Percentiles rank a stretch among this genome's conserved stretches.
Conservation (phyloP, 225 moss, liverwort and hornwort genomes). For the Pseudisothecium myosuroides region DNA sequence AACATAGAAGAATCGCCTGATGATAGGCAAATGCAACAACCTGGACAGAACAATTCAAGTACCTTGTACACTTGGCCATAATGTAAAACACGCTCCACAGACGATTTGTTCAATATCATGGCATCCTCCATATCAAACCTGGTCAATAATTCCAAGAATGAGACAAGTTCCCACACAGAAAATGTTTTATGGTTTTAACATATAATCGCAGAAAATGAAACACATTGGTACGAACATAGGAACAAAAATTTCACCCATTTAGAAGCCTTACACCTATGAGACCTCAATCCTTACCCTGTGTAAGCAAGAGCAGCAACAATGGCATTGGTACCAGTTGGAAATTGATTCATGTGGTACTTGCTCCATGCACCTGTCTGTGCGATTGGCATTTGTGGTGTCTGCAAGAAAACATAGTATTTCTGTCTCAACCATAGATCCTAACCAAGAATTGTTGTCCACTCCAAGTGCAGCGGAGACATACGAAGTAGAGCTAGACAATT, state of each 20-base stretch:
- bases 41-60: background rate
- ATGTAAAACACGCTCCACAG: slow-evolving; percentile 88
- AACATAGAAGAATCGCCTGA: background rate
- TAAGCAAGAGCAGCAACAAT: slow-evolving; percentile 93
- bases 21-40: background rate
- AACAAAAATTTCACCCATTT: background rate
- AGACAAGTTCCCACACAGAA: background rate
- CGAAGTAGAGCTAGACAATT: background rate
- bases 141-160: background rate
- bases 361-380: slow-evolving; percentile 75
- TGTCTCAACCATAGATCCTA: background rate
- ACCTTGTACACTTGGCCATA: slow-evolving; percentile 99
- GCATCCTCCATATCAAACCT: slow-evolving; percentile 99
- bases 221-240: background rate
- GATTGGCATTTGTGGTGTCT: slow-evolving; percentile 97
- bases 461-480: background rate
- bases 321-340: slow-evolving; percentile 92
- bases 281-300: slow-evolving; percentile 58
- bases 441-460: background rate
- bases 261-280: background rate
- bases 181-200: background rate
- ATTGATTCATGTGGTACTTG: slow-evolving; percentile 85
- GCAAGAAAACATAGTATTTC: background rate
- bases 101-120: slow-evolving; percentile 97
- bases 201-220: background rate